Evolutionary conservation across 2,329 filamentous ascomycete genomes (phyloP).

Genomic region (Verticillium nubilum): DNA sequence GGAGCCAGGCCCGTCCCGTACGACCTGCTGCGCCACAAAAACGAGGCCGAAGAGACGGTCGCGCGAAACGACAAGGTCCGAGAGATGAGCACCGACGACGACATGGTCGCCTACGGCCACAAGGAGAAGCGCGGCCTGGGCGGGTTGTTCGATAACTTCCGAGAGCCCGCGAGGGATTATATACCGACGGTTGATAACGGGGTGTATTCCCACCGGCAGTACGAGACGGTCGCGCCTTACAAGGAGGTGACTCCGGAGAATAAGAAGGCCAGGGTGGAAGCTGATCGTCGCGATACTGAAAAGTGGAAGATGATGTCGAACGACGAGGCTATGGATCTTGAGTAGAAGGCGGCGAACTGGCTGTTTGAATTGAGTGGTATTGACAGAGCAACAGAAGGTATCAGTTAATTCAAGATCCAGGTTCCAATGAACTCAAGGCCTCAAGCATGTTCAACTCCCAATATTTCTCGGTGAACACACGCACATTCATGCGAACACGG

Average conservation of each 20-base stretch:
- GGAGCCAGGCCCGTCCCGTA: background rate
- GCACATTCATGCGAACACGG: background rate
- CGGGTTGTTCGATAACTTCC: background rate
- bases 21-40: background rate
- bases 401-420: no score
- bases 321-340: background rate
- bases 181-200: no score
- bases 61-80: background rate
- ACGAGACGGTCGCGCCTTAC: background rate
- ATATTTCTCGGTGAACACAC: no score
- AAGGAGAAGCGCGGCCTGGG: background rate
- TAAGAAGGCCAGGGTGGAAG: background rate
- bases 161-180: no score
- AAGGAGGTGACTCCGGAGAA: background rate
- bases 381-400: no score
- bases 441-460: no score
- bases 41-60: background rate
- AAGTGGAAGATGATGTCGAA: background rate
- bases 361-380: background rate
- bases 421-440: no score
- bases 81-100: background rate
- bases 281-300: background rate
- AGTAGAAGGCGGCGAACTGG: no score
- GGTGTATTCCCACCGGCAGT: background rate
- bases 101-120: background rate